Conservation (phyloP, 106 monocot genomes). For the Dactylorhiza incarnata region DNA sequence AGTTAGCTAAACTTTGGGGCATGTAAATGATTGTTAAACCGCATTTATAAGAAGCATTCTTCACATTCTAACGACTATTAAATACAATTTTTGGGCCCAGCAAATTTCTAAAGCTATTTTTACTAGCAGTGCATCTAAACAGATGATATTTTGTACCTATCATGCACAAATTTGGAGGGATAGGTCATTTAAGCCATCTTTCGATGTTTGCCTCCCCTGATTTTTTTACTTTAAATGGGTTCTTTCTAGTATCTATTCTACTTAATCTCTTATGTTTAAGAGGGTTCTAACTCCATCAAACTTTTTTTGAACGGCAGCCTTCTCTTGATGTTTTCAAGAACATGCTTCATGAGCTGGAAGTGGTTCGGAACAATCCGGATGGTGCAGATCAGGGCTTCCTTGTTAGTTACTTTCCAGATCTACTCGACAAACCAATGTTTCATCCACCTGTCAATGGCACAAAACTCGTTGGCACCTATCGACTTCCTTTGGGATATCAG, state of each 20-base stretch:
- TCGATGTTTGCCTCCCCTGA: background rate
- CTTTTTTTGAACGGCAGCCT: constrained; percentile 37
- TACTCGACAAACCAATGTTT: constrained; percentile 77
- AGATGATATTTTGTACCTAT: too few species aligned
- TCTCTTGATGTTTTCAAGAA: constrained; percentile 62
- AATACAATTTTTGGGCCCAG: background rate
- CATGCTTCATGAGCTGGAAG: constrained; percentile 86
- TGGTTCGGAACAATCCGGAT: constrained; percentile 61
- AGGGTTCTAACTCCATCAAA: constrained; percentile 2
- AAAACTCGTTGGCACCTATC: constrained; percentile 67
- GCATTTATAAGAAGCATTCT: background rate
- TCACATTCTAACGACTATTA: background rate
- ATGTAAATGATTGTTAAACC: too few species aligned
- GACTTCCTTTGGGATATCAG: constrained; percentile 89
- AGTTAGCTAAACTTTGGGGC: too few species aligned
- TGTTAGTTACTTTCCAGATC: constrained; percentile 69
- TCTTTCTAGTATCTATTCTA: background rate
- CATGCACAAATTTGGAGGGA: background rate
- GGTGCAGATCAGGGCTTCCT: constrained; percentile 96
- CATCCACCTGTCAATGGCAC: constrained; percentile 69
- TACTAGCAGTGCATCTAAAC: background rate
- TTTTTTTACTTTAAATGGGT: background rate
- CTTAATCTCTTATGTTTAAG: background rate
- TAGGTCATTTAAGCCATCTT: background rate
- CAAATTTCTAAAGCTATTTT: background rate